A percentile compares a stretch with the other conserved stretches of the same genome.
Evolutionary conservation across 768 basidiomycete genomes (phyloP).

Genomic region (Psilocybe azurescens): DNA sequence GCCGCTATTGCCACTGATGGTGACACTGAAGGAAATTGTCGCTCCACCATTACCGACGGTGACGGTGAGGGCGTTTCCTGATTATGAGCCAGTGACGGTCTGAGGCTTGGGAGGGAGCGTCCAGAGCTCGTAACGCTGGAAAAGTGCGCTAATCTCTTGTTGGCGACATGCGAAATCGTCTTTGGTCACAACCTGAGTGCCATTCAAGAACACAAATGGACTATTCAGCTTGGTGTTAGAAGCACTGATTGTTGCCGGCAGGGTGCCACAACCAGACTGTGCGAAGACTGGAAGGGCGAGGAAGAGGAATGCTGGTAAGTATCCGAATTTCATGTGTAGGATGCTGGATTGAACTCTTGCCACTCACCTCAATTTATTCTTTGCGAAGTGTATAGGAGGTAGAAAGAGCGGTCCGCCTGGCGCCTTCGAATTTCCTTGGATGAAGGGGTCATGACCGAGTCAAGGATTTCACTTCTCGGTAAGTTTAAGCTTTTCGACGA

Average conservation of each 20-base stretch:
- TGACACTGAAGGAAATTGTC: constrained; percentile 53
- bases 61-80: constrained; percentile 51
- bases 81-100: constrained; percentile 45
- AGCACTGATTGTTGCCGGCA: constrained; percentile 33
- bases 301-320: constrained; percentile 13
- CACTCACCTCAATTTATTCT: too few relatives aligned
- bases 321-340: too few relatives aligned
- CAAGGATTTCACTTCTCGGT: not conserved
- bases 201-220: constrained; percentile 54
- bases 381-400: too few relatives aligned
- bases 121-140: constrained; percentile 56
- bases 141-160: constrained; percentile 48
- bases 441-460: not conserved
- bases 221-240: constrained; percentile 48
- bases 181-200: constrained; percentile 38
- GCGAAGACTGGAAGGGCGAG: constrained; percentile 32
- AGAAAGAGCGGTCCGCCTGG: not conserved
- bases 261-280: constrained; percentile 35
- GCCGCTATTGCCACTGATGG: constrained; percentile 46
- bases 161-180: constrained; percentile 54
- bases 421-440: not conserved
- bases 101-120: constrained; percentile 47
- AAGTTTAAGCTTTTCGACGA: not conserved
- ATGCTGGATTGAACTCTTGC: too few relatives aligned
- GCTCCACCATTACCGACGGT: constrained; percentile 44